Base-by-base conservation (phyloP, 306 rosid species). In the Vicia villosa region DNA sequence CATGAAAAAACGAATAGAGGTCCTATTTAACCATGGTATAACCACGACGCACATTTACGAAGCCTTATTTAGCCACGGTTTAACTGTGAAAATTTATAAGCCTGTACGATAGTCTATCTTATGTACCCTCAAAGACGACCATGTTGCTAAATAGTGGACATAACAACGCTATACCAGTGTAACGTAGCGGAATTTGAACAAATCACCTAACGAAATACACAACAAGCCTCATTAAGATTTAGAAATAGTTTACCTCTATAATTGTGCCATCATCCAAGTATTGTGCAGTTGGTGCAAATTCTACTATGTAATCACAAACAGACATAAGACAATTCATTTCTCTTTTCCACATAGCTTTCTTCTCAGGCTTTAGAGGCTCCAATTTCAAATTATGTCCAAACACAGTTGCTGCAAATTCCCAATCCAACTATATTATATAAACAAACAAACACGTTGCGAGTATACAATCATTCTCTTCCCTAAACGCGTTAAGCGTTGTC, bases 341-440 rank as follows among this genome's bases (percentile, higher is more conserved):
- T 77, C 97, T 89, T 79, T 81, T 95, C 99, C 99, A 95, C 91
- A 89, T 77, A 16, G 89, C 92, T 75, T 89, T 95, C 84, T 95
- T 95, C 84, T 91, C 96, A 13, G 85, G 77, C 40, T 88, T 85
- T 72, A 91, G 63, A 16, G 99, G 97, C 82, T 86, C 95, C 74
- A 95, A 61, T 83, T 91, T 91, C 62, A 89, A 79, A 76, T 83
- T 91, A 49, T 89, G 97, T 22, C 97, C 96, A 74, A 95, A 95
- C 42, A 84, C 91, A 74, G 97, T 91, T 40, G 99, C 97, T 95
- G 81, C 67, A 73, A 21, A 78, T 63, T 38, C 62, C 61, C 16
- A 58, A 21, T 38, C 58, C 55, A 79, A 43, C 38, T 10, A 65
- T 68, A 50, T 10, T 50, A 14, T 45, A 55, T 6, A 19, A 36